phyloP scores from a whole-genome alignment of 2,329 filamentous ascomycete species.

The Diaporthe amygdali region DNA sequence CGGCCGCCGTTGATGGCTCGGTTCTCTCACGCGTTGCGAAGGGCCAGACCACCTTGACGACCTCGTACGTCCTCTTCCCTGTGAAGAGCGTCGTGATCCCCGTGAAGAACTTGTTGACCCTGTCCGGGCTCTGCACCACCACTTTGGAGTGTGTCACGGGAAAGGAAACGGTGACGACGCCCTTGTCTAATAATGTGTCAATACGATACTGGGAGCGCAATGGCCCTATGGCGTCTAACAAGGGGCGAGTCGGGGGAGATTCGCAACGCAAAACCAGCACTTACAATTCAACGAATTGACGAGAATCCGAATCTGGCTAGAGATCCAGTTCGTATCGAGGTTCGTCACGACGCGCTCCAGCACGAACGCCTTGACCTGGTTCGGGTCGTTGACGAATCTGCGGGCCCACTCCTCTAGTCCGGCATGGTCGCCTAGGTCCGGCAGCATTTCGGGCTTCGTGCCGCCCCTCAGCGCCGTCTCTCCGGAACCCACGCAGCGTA shows the following conservation, averaged over 20 bases:
- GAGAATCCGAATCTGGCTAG: conserved; percentile 58
- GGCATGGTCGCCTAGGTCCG: conserved; percentile 45
- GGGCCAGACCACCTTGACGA: conserved; percentile 62
- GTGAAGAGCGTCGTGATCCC: conserved; percentile 56
- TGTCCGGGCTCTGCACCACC: conserved; percentile 56
- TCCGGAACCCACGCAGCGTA: conserved; percentile 53
- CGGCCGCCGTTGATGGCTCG: conserved; percentile 37
- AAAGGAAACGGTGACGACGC: conserved; percentile 53
- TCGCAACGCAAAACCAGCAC: too few relatives aligned
- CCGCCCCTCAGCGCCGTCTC: conserved; percentile 58
- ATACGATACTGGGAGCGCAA: too few relatives aligned
- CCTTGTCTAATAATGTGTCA: conserved; percentile 40
- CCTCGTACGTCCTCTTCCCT: conserved; percentile 60
- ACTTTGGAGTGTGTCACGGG: conserved; percentile 55
- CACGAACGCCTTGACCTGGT: conserved; percentile 52
- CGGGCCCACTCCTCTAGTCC: conserved; percentile 56
- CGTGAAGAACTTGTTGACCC: conserved; percentile 59
- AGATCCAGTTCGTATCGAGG: conserved; percentile 59
- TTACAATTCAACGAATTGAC: conserved; percentile 50
- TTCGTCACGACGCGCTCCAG: conserved; percentile 60
- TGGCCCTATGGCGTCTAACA: too few relatives aligned
- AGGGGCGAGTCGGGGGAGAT: too few relatives aligned
- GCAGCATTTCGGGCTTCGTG: conserved; percentile 45
- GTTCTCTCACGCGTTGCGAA: conserved; percentile 56
- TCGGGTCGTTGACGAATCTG: conserved; percentile 50